Percentiles rank a stretch among this genome's conserved stretches.
phyloP scores from a whole-genome alignment of 164 flowering plant genomes.

The Aristolochia californica region DNA sequence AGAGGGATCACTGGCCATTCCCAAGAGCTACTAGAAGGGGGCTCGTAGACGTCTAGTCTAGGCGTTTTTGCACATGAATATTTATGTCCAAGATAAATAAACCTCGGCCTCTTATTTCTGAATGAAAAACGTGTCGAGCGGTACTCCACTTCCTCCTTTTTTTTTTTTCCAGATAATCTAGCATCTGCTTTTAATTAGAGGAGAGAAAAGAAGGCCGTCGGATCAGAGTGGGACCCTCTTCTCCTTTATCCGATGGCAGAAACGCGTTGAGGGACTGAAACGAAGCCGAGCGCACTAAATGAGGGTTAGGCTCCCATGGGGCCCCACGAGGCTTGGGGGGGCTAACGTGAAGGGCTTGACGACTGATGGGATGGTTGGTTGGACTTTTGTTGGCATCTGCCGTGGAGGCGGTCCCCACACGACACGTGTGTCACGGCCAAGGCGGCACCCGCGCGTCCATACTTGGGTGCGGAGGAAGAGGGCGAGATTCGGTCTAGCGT shows the following conservation, averaged over 20 bases:
- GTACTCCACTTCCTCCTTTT: conserved; percentile 1
- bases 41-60: background rate
- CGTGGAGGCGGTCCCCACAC: background rate
- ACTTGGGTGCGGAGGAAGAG: background rate
- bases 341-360: background rate
- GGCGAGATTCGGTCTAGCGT: background rate
- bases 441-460: no score
- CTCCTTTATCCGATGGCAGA: background rate
- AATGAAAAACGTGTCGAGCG: background rate
- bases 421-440: background rate
- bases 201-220: background rate
- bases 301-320: background rate
- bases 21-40: no score
- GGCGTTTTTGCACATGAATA: background rate
- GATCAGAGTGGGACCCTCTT: background rate
- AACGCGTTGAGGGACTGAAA: background rate
- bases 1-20: no score
- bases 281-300: background rate
- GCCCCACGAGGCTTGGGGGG: background rate
- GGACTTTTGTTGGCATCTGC: conserved; percentile 1
- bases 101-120: background rate
- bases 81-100: background rate
- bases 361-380: background rate
- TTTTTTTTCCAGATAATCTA: background rate
- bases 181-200: background rate